Base-by-base conservation (phyloP, 139 green algal species). In the Bryopsis sp. region DNA sequence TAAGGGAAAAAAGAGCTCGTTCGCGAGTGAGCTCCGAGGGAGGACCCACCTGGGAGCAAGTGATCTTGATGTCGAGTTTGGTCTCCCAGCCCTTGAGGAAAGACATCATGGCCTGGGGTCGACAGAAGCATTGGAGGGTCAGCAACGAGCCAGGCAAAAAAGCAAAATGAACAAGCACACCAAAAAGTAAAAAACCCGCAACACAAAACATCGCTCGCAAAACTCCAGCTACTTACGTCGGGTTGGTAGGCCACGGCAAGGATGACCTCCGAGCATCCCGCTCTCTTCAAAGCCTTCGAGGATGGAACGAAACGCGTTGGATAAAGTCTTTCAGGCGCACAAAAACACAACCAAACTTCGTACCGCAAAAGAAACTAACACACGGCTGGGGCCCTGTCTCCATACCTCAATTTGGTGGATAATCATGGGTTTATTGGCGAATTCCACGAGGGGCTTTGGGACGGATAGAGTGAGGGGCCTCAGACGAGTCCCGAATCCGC, bases 391-490 rank as follows among this genome's bases (percentile, higher is more conserved):
- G 61, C 22, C 11, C 48, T 5, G 19, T n/a, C n/a, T n/a, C 37
- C 54, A 37, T 59, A 95, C 88, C 85, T 96, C 78, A 24, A 97
- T 96, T 72, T 97, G 92, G 71, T 97, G 92, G 29, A 95, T 84
- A 58, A 98, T 97, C 93, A 98, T 98, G 8, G 93, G 93, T 79
- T 97, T 97, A 80, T 98, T 98, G 6, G 79, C 86, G 68, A 98
- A 98, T 35, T 97, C 92, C 1, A 98, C 89, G 28, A 98, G 85
- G 2, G 93, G 93, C 82, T 98, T 98, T 2, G 93, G 93, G 34
- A 92, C 85, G 7, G 81, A 89, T 26, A 88, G 62, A 1, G 84
- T 87, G 24, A 95, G 70, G 2, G 89, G 89, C 19, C 89, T 65
- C 34, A 95, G 76, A 4, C 91, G 65, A 0, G 91, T 97, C 73